Evolutionary conservation across 345 rosid species (phyloP).

Genomic region (Turritis glabra): DNA sequence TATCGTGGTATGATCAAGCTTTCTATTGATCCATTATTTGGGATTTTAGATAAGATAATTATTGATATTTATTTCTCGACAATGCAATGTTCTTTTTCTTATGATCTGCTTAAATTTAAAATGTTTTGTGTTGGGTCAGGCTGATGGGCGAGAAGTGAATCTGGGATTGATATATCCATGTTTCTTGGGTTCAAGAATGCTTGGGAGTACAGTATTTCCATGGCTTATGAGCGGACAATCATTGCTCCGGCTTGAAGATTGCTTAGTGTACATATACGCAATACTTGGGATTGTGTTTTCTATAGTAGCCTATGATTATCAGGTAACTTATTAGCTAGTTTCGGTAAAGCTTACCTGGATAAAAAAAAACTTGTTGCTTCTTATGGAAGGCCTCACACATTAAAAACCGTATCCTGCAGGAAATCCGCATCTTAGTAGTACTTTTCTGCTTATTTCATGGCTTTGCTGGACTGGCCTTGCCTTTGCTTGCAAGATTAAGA

Average conservation of each 20-base stretch:
- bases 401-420: slow-evolving; percentile 53
- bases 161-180: slow-evolving; percentile 85
- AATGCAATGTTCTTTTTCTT: background rate
- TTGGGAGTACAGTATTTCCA: slow-evolving; percentile 85
- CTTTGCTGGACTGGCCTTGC: slow-evolving; percentile 65
- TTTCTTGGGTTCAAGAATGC: slow-evolving; percentile 89
- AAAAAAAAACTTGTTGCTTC: background rate
- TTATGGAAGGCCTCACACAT: slow-evolving; percentile 2
- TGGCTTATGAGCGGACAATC: slow-evolving; percentile 72
- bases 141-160: slow-evolving; percentile 92
- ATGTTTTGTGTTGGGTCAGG: slow-evolving; percentile 46
- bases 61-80: background rate
- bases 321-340: slow-evolving; percentile 48
- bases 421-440: slow-evolving; percentile 67
- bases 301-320: slow-evolving; percentile 87
- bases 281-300: slow-evolving; percentile 67
- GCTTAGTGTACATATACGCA: slow-evolving; percentile 60
- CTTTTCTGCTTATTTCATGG: slow-evolving; percentile 80
- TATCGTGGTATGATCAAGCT: slow-evolving; percentile 68
- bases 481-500: slow-evolving; percentile 91
- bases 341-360: background rate
- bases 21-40: background rate
- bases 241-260: slow-evolving; percentile 76
- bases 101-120: background rate
- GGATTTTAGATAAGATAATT: background rate